Evolutionary conservation across 2,329 filamentous ascomycete genomes (phyloP).

Genomic region (Pseudocercospora crystallina): DNA sequence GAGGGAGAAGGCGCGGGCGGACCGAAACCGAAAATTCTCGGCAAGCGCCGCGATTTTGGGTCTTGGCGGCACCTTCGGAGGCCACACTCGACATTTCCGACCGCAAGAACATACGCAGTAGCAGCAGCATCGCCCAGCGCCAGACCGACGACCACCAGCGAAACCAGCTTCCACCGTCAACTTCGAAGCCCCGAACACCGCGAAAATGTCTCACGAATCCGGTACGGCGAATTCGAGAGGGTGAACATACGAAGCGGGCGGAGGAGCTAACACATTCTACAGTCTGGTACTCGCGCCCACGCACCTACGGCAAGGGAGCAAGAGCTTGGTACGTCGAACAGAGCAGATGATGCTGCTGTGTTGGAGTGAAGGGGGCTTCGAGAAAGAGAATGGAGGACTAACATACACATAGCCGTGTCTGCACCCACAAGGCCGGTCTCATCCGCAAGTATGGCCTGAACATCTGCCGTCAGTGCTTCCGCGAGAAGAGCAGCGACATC

Average conservation of each 20-base stretch:
- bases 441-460: conserved; percentile 99
- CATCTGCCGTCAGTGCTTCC: conserved; percentile 71
- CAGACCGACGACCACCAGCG: conserved; percentile 9
- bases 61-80: no score
- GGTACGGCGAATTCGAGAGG: conserved; percentile 9
- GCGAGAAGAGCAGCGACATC: conserved; percentile 67
- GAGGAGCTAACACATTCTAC: conserved; percentile 10
- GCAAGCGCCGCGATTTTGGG: no score
- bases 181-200: conserved; percentile 33
- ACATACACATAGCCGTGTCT: conserved; percentile 63
- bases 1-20: no score
- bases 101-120: not conserved
- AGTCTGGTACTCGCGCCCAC: conserved; percentile 98
- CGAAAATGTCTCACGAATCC: conserved; percentile 85
- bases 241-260: not conserved
- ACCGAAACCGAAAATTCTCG: not conserved
- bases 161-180: conserved; percentile 7
- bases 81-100: not conserved
- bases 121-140: no score
- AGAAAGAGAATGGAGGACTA: conserved; percentile 25
- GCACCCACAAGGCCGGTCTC: conserved; percentile 96
- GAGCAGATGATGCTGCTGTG: not conserved
- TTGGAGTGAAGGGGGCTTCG: conserved; percentile 6
- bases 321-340: conserved; percentile 74
- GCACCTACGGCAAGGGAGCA: conserved; percentile 95